Base-by-base conservation (phyloP, 2,329 filamentous ascomycete species). In the Nakataea oryzae region DNA sequence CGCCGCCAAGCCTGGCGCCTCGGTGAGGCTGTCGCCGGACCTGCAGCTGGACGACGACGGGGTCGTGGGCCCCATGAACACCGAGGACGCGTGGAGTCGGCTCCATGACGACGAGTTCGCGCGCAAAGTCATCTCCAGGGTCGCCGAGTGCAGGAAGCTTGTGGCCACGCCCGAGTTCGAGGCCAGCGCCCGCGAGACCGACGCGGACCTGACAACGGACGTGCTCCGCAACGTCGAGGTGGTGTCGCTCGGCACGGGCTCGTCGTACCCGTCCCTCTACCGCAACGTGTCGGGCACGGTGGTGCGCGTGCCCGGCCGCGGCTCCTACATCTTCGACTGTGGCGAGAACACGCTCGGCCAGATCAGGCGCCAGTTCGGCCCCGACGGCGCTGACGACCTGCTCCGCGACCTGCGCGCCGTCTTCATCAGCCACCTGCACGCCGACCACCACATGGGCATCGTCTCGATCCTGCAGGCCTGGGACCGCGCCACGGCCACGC, bases 351-450 rank as follows among this genome's bases (percentile, higher is more conserved):
- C 95, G 0, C 76, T 97, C 11, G 93, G 93, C 13, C 93, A 97
- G 72, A 77, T 99, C 54, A 85, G 85, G 63, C 88, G 95, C 60
- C 79, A 90, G 0, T 93, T 89, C 69, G 80, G 82, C 7, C 76
- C 80, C 0, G 79, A 85, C 5, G 82, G 90, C 66, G 77, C 93
- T 3, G 78, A 78, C 30, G 79, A 86, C n/a, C 80, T 96, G 14
- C 78, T 99, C n/a, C 81, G 79, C 63, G 86, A 96, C 65, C 79
- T 99, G 56, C 88, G 87, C 61, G 84, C 86, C 67, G 87, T 99
- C 65, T 96, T 91, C 86, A 95, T 99, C 74, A 96, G 91, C 73
- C 95, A 99, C 75, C 79, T 96, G 65, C 95, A 99, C 74, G 95
- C 95, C 5, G 95, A 99, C 75, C 95, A 99, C 74, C 95, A 97